Base-by-base conservation (phyloP, 495 filamentous ascomycete species). In the Penicillium ochrochloron region DNA sequence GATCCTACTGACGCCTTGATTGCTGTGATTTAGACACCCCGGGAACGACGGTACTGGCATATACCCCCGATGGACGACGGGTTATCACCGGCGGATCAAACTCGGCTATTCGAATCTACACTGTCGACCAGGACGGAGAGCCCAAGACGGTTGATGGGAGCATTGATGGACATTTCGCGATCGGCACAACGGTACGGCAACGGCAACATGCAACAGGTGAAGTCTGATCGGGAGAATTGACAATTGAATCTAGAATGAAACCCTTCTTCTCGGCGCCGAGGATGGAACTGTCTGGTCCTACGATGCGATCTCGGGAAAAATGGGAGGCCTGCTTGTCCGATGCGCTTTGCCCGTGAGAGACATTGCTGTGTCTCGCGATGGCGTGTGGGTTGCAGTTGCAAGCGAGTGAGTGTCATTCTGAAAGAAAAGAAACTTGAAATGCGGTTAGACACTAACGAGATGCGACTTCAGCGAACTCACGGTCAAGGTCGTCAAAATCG, bases 271-370 rank as follows among this genome's bases (percentile, higher is more conserved):
- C 62, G 94, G 93, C 34, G 89, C 91, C 21, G 95, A 99, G 75
- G 93, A 98, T 82, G 96, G 95, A 63, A 93, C 90, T 33, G 92
- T 99, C 65, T 94, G 87, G 78, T 85, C 91, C 66, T 98, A 95
- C 78, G 89, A 90, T 17, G 82, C 96, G 59, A 78, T 85, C 51
- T 85, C 85, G n/a, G 93, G 92, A 61, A 75, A 84, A 56, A 89
- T 94, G 75, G 89, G 93, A 42, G 86, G 87, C 64, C 88, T 95
- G 57, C 85, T 98, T 41, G 85, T 93, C 2, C 90, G 95, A 46
- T 92, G 87, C 64, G 86, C 92, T 15, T 80, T 99, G 10, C 90
- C 95, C 9, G 85, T 97, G 15, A 84, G 95, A 71, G 93, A 97
- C 70, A 83, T 99, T 62, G 89, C 89, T 1, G 78, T 98, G 17